Base-by-base conservation (phyloP, 2,329 filamentous ascomycete genomes). In the Hysterium pulicare region DNA sequence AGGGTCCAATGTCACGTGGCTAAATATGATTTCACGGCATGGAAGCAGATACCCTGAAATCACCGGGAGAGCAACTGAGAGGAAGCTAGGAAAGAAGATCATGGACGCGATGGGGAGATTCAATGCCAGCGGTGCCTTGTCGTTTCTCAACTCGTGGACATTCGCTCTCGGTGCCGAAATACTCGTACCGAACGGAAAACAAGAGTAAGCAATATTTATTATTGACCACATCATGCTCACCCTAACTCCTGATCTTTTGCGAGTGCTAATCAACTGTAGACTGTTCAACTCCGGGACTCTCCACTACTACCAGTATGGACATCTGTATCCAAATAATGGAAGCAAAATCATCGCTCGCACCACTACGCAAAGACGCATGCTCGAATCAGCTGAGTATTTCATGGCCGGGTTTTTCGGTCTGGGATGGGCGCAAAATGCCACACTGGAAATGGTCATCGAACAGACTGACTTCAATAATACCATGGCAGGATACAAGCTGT, bases 391-490 rank as follows among this genome's bases (percentile, higher is more conserved):
- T 3, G 85, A 90, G 63, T 85, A 90, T 63, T 90, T 88, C 66
- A 69, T 89, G 58, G 83, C 85, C 5, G 86, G 86, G 0, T 90
- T 90, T 69, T 90, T 90, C 57, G 86, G 86, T 0, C 74, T 88
- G 0, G 78, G 84, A 35, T 90, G 85, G 85, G 75, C 81, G 1
- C 75, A 81, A 22, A 86, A 88, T 57, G 84, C 77, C 5, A 87
- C 82, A 0, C 75, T 88, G n/a, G 81, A 87, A 54, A 73, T 86
- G 11, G 82, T 85, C 9, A 86, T 88, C 31, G 86, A 90, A 55
- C 67, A 72, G 13, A 56, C 59, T 1, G 71, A 71, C 2, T 84
- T 79, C 62, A 89, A 89, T 66, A 88, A 87, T 58, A 85, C 82
- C 1, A 71, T 87, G 5, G 82, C 83, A 1, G 84, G 84, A 1